Evolutionary conservation across 306 rosid genomes (phyloP).

Genomic region (Prunus dulcis): DNA sequence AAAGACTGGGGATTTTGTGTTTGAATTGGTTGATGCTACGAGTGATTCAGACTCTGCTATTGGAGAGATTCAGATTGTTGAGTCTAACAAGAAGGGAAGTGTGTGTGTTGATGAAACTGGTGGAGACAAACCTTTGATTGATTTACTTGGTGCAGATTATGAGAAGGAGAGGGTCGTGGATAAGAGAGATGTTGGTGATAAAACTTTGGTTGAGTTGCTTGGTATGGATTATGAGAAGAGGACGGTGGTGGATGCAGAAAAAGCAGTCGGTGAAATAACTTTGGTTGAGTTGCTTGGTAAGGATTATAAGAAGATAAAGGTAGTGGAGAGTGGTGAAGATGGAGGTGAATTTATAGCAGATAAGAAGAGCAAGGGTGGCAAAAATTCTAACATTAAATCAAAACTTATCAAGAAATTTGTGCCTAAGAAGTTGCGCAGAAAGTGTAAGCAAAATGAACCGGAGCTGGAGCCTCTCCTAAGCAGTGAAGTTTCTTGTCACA

Average conservation of each 20-base stretch:
- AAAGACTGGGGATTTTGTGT: not conserved
- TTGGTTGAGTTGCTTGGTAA: constrained; percentile 15
- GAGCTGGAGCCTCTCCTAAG: constrained; percentile 7
- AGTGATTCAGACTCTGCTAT: not conserved
- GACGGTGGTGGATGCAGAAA: constrained; percentile 12
- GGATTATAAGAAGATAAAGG: not conserved
- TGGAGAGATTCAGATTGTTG: constrained; percentile 48
- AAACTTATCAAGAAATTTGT: constrained; percentile 55
- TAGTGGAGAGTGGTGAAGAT: constrained; percentile 10
- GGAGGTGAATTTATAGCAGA: not conserved
- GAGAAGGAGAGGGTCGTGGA: constrained; percentile 2
- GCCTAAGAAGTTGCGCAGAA: constrained; percentile 47
- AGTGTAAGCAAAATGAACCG: not conserved
- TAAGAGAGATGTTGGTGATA: not conserved
- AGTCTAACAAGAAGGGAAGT: constrained; percentile 10
- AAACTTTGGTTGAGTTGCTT: constrained; percentile 15
- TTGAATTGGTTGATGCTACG: constrained; percentile 6
- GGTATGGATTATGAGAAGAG: constrained; percentile 5
- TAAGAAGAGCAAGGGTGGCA: constrained; percentile 22
- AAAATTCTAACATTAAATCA: constrained; percentile 36
- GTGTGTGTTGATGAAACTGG: not conserved
- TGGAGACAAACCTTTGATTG: not conserved
- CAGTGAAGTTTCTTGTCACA: constrained; percentile 27
- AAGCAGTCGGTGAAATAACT: not conserved
- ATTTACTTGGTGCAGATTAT: not conserved